Percentiles rank a stretch among this genome's conserved stretches.
Evolutionary conservation across 352 stramenopile genomes (phyloP).

Genomic region (Thalassiosira mediterranea): DNA sequence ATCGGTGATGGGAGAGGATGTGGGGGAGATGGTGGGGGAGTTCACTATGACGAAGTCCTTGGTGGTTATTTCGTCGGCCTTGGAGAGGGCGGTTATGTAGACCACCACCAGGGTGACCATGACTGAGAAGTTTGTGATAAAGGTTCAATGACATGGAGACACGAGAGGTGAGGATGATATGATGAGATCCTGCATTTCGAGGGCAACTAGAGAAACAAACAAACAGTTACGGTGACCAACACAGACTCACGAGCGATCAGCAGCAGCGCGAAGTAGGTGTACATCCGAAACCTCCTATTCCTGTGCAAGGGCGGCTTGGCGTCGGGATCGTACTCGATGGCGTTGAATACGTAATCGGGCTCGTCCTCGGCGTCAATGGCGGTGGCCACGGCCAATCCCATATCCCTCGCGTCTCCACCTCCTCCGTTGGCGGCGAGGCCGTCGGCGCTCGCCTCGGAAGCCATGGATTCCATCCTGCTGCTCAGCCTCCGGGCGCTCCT

Average conservation of each 20-base stretch:
- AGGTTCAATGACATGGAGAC: no score
- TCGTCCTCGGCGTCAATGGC: conserved; percentile 47
- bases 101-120: conserved; percentile 1
- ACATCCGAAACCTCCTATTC: conserved; percentile 70
- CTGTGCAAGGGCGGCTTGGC: conserved; percentile 70
- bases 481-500: no score
- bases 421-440: conserved; percentile 2
- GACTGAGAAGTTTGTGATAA: no score
- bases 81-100: neutral
- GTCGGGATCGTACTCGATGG: conserved; percentile 80
- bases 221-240: no score
- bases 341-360: conserved; percentile 65
- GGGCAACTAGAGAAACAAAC: no score
- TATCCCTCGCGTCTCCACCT: no score
- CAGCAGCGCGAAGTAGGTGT: conserved; percentile 58
- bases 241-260: no score
- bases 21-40: neutral
- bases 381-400: conserved; percentile 64
- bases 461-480: no score
- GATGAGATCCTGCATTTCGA: no score
- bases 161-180: no score
- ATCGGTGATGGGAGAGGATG: neutral
- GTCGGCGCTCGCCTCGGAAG: neutral
- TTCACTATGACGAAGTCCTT: neutral
- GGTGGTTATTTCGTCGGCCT: neutral